A percentile compares a stretch with the other conserved stretches of the same genome.
Evolutionary conservation across 495 filamentous ascomycete species (phyloP).

Genomic region (Podospora conica): DNA sequence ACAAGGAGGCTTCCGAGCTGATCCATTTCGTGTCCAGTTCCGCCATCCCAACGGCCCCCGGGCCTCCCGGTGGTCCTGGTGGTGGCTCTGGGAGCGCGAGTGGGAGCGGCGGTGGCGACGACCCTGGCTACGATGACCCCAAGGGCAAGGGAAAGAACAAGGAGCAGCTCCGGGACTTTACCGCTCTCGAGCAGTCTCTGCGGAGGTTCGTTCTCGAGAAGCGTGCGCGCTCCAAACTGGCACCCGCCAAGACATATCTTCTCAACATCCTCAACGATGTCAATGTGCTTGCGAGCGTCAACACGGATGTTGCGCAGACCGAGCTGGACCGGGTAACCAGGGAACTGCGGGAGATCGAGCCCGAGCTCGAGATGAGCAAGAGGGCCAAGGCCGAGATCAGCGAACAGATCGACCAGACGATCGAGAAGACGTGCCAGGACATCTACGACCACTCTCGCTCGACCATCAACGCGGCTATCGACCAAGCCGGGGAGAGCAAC

Average conservation of each 20-base stretch:
- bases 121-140: slow-evolving; percentile 55
- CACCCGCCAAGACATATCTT: slow-evolving; percentile 94
- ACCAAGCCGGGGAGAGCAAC: slow-evolving; percentile 65
- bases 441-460: slow-evolving; percentile 77
- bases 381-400: slow-evolving; percentile 75
- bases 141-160: slow-evolving; percentile 89
- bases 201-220: slow-evolving; percentile 95
- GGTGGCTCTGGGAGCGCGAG: slow-evolving; percentile 56
- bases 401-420: slow-evolving; percentile 71
- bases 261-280: slow-evolving; percentile 86
- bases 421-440: slow-evolving; percentile 77
- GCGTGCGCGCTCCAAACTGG: slow-evolving; percentile 88
- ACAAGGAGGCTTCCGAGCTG: slow-evolving; percentile 85
- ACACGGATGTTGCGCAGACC: slow-evolving; percentile 75
- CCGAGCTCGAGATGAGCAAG: slow-evolving; percentile 74
- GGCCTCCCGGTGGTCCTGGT: slow-evolving; percentile 47
- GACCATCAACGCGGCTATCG: slow-evolving; percentile 63
- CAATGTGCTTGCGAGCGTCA: slow-evolving; percentile 74
- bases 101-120: slow-evolving; percentile 46
- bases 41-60: slow-evolving; percentile 67
- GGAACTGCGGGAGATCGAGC: slow-evolving; percentile 77
- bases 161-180: slow-evolving; percentile 82
- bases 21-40: slow-evolving; percentile 98
- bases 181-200: slow-evolving; percentile 78
- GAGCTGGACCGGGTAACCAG: slow-evolving; percentile 79